Base-by-base conservation (phyloP, 1,284 basidiomycete genomes). In the Rhodotorula sp. region DNA sequence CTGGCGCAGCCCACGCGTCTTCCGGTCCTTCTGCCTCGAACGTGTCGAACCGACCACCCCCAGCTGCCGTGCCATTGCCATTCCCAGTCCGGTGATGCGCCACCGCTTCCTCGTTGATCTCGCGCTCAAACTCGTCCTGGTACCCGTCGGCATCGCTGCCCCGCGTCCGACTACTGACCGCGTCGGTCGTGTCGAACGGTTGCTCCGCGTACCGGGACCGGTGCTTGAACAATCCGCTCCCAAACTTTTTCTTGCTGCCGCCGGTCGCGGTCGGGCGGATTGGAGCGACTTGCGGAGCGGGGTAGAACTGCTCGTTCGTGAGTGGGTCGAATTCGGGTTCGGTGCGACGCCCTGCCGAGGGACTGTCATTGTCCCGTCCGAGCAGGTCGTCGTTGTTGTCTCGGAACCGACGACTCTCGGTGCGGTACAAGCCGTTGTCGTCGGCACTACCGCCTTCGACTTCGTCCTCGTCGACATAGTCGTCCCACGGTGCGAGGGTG, bases 71-170 rank as follows among this genome's bases (percentile, higher is more conserved):
- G 18, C 34, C n/a, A 29, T 8, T 21, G n/a, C 51, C 23, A 26
- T 21, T 52, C 8, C 21, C 23, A 5, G 23, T 21, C 47, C 23
- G 57, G n/a, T 43, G 39, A 43, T 43, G 39, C 43, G 51, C 31
- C 47, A 20, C 20, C 52, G 47, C 14, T 5, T 62, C 71, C 56
- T 62, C 62, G 54, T 76, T 76, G 67, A 76, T 72, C 61, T 76
- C 75, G 54, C 73, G 57, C 65, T 76, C 75, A 57, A 72, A 76
- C 8, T 75, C 75, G 64, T 75, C 75, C 64, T 75, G 69, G 67
- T 63, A 76, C 39, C 64, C 68, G 56, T 71, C 72, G 31, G 34
- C 21, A 8, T 49, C 49, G 43, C 67, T 60, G 52, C 58, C 49
- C 15, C 58, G 61, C 8, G 69, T 68, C 12, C 66, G 62, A n/a